Evolutionary conservation across 2,329 filamentous ascomycete genomes (phyloP).

Genomic region (Gyromitra esculenta): DNA sequence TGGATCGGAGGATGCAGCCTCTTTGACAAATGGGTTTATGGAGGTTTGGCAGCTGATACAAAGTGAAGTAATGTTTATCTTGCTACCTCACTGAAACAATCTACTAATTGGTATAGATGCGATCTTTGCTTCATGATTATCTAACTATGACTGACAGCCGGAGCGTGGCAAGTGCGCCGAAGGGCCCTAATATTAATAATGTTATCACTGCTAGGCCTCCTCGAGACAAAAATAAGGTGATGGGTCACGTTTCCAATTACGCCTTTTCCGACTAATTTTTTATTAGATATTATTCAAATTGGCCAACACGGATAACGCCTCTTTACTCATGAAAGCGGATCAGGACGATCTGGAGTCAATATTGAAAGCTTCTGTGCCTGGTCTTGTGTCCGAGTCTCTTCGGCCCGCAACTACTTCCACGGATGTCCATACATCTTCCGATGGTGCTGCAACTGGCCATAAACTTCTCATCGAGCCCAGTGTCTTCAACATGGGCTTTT

Average conservation of each 20-base stretch:
- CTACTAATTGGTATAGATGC: conserved; percentile 66
- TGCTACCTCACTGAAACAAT: neutral
- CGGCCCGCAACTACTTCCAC: conserved; percentile 61
- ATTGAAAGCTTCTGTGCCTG: conserved; percentile 88
- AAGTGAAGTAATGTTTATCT: conserved; percentile 71
- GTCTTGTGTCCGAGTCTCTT: conserved; percentile 79
- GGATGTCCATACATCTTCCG: conserved; percentile 60
- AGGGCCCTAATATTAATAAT: conserved; percentile 56
- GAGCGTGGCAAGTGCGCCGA: conserved; percentile 54
- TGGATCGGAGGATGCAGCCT: conserved; percentile 68
- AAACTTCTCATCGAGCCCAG: conserved; percentile 96
- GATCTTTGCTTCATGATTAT: conserved; percentile 93
- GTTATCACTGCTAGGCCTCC: conserved; percentile 55
- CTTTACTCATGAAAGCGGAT: conserved; percentile 80
- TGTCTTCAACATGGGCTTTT: conserved; percentile 97
- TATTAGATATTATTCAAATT: conserved; percentile 81
- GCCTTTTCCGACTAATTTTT: conserved; percentile 50
- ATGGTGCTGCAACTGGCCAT: conserved; percentile 71
- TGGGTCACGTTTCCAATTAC: neutral
- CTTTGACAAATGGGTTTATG: conserved; percentile 86
- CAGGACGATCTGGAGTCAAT: conserved; percentile 91
- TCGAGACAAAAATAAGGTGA: conserved; percentile 64
- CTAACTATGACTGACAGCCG: conserved; percentile 79
- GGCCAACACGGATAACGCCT: conserved; percentile 82
- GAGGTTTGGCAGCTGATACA: conserved; percentile 98